Evolutionary conservation across 106 monocot species (phyloP).

Genomic region (Platanthera zijinensis): DNA sequence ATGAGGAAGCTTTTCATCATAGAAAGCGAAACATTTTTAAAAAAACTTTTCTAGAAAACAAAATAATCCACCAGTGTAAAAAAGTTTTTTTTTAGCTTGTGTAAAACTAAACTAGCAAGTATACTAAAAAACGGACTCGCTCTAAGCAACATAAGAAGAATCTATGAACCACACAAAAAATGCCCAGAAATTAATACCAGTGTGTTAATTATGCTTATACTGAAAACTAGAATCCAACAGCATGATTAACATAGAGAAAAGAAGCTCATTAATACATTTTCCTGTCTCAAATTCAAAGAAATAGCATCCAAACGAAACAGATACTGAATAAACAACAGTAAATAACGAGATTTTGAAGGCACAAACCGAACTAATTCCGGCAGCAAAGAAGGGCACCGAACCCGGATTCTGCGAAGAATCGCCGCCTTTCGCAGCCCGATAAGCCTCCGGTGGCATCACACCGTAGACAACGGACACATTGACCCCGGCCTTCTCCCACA

Average conservation of each 20-base stretch:
- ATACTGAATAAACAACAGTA: not conserved
- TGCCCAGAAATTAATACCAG: no score
- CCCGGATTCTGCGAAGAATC: conserved; percentile 40
- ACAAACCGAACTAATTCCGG: conserved; percentile 91
- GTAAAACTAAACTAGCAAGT: no score
- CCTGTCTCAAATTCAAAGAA: not conserved
- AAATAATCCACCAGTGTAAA: no score
- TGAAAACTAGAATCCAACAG: not conserved
- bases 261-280: not conserved
- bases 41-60: no score
- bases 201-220: no score
- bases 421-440: conserved; percentile 77
- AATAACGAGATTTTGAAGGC: not conserved
- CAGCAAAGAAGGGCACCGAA: conserved; percentile 92
- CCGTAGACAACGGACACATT: conserved; percentile 98
- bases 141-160: no score
- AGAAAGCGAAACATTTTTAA: no score
- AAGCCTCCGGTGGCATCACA: conserved; percentile 97
- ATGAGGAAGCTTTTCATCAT: no score
- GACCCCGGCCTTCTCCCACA: conserved; percentile 98
- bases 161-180: no score
- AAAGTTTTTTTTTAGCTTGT: no score
- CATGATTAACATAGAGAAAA: not conserved
- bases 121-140: no score
- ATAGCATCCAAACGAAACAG: not conserved